Evolutionary conservation across 75 land plant species (phyloP).

Genomic region (Pinus taeda): DNA sequence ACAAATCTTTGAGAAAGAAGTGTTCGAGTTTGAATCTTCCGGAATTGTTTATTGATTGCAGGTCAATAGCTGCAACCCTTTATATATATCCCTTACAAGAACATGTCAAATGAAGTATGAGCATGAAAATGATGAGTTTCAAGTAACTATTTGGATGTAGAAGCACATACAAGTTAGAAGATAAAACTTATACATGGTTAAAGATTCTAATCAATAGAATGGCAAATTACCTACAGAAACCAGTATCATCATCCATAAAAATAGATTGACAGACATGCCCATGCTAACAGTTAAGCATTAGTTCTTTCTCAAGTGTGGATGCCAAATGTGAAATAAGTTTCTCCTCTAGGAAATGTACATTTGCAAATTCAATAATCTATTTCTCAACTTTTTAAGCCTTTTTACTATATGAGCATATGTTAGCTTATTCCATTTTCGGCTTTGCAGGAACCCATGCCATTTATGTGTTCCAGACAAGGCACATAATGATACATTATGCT

Average conservation of each 20-base stretch:
- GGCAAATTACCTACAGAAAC: neutral
- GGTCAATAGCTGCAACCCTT: conserved; percentile 17
- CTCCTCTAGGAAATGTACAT: neutral
- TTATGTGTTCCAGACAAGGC: conserved; percentile 4
- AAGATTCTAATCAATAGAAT: neutral
- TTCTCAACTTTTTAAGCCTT: neutral
- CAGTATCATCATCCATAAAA: neutral
- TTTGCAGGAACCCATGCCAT: conserved; percentile 3
- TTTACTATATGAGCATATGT: neutral
- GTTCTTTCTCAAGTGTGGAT: neutral
- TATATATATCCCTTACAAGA: neutral
- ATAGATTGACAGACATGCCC: neutral
- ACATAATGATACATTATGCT: conserved; percentile 24
- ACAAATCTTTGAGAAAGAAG: conserved; percentile 11
- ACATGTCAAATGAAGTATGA: neutral
- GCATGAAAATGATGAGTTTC: neutral
- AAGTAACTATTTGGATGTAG: neutral
- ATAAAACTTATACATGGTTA: neutral
- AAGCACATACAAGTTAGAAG: neutral
- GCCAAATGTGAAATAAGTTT: neutral
- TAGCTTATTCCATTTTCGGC: neutral
- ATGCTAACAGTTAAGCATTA: neutral
- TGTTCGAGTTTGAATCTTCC: conserved; percentile 19
- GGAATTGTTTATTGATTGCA: conserved; percentile 16
- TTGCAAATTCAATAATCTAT: neutral